Percentiles rank a stretch among this genome's conserved stretches.
Evolutionary conservation across 192 early-diverging fungal genomes (phyloP).

Genomic region (Rhizophagus sp.): DNA sequence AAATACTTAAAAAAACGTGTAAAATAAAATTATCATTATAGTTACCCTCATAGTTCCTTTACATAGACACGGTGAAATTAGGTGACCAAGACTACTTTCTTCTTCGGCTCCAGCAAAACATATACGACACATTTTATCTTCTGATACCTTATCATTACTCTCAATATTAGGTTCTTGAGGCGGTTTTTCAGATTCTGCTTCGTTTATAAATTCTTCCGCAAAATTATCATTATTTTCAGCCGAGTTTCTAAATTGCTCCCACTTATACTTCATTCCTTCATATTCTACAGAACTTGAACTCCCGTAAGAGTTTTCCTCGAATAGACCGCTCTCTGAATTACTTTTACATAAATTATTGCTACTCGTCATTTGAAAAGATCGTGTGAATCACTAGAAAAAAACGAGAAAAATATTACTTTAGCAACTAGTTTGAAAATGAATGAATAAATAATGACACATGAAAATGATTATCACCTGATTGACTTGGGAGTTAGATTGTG

Average conservation of each 20-base stretch:
- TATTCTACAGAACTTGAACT: background rate
- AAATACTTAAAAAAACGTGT: background rate
- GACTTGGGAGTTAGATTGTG: too few species aligned
- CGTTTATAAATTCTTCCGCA: background rate
- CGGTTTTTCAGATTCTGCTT: background rate
- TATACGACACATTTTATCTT: conserved; percentile 56
- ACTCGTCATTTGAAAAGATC: background rate
- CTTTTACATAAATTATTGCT: background rate
- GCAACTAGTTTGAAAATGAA: too few species aligned
- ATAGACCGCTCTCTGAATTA: background rate
- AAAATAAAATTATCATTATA: conserved; percentile 27
- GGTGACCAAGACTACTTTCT: conserved; percentile 48
- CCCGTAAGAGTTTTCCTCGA: background rate
- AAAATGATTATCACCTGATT: too few species aligned
- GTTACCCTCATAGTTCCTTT: conserved; percentile 61
- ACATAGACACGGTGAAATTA: conserved; percentile 59
- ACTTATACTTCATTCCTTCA: background rate
- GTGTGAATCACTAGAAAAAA: too few species aligned
- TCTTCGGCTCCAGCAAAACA: conserved; percentile 52
- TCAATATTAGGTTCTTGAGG: background rate
- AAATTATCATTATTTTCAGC: background rate
- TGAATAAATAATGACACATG: too few species aligned
- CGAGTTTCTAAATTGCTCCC: background rate
- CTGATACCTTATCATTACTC: conserved; percentile 11
- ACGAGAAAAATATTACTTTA: too few species aligned